Evolutionary conservation across 805 yeast species (phyloP).

Genomic region (Saccharomyces kudriavzevii): DNA sequence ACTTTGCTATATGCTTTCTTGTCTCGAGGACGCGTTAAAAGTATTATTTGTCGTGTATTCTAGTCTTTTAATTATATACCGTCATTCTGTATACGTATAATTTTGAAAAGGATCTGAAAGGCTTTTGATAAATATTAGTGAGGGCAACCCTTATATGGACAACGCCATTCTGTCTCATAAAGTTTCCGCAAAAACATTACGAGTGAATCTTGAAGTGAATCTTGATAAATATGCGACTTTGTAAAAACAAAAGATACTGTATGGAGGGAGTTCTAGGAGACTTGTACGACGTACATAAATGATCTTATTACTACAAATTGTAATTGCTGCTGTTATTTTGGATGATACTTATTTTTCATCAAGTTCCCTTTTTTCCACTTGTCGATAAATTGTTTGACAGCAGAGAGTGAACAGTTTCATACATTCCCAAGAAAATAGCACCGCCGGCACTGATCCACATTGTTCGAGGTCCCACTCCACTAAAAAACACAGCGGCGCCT

Average conservation of each 20-base stretch:
- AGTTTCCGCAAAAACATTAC: neutral
- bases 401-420: conserved; percentile 57
- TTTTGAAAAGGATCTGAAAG: neutral
- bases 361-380: neutral
- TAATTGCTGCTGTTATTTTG: neutral
- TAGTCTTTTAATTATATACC: neutral
- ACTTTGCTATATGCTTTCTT: neutral
- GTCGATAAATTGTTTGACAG: conserved; percentile 10
- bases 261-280: neutral
- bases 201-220: too few relatives aligned
- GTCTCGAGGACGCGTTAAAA: neutral
- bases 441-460: conserved; percentile 99
- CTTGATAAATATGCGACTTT: neutral
- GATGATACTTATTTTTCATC: neutral
- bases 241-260: neutral
- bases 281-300: neutral
- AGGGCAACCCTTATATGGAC: neutral
- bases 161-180: neutral
- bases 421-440: conserved; percentile 90
- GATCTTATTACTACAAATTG: neutral
- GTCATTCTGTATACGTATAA: neutral
- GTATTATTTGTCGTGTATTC: neutral
- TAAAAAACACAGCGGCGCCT: conserved; percentile 62
- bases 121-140: neutral
- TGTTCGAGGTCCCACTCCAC: conserved; percentile 91